These are phyloP conservation scores for Lenwebbia sp. DNA, from an alignment of 345 rosid genomes.

Conservation along the genomic window DNA sequence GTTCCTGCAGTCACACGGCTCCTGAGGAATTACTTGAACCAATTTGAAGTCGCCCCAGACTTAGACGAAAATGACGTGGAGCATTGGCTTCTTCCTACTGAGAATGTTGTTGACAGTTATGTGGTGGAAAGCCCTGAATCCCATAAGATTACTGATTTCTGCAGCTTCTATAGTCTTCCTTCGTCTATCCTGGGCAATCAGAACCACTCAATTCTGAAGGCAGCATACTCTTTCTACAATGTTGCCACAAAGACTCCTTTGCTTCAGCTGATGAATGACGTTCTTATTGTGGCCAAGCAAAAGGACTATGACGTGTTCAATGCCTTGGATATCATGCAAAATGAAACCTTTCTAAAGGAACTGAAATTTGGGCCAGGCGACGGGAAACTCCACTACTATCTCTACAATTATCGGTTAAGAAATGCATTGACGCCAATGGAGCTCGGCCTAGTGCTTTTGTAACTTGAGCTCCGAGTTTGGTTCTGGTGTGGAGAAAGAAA, in stretches of 20 bases:
- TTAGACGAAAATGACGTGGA: constrained; percentile 74
- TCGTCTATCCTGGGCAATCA: constrained; percentile 39
- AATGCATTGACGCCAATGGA: constrained; percentile 21
- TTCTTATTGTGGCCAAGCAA: constrained; percentile 33
- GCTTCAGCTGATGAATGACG: constrained; percentile 46
- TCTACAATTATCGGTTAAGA: constrained; percentile 33
- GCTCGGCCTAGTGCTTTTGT: constrained; percentile 55
- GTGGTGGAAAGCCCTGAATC: constrained; percentile 80
- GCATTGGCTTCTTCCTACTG: constrained; percentile 82
- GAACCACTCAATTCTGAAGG: constrained; percentile 26
- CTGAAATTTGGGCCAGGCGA: constrained; percentile 47
- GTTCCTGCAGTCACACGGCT: constrained; percentile 73
- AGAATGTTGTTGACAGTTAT: constrained; percentile 70
- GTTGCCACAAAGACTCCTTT: constrained; percentile 34
- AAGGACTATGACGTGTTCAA: constrained; percentile 59
- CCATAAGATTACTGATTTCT: constrained; percentile 80
- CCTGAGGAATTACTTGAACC: constrained; percentile 59
- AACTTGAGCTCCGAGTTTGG: constrained; percentile 3
- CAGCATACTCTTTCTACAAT: constrained; percentile 44
- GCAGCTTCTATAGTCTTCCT: constrained; percentile 51
- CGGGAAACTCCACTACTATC: constrained; percentile 43
- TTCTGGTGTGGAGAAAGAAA: background rate
- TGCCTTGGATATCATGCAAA: constrained; percentile 41
- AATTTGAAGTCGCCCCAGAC: constrained; percentile 72
- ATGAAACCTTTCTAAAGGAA: constrained; percentile 40